Evolutionary conservation across 2,329 filamentous ascomycete genomes (phyloP).

Genomic region (Trichoderma brevicompactum): DNA sequence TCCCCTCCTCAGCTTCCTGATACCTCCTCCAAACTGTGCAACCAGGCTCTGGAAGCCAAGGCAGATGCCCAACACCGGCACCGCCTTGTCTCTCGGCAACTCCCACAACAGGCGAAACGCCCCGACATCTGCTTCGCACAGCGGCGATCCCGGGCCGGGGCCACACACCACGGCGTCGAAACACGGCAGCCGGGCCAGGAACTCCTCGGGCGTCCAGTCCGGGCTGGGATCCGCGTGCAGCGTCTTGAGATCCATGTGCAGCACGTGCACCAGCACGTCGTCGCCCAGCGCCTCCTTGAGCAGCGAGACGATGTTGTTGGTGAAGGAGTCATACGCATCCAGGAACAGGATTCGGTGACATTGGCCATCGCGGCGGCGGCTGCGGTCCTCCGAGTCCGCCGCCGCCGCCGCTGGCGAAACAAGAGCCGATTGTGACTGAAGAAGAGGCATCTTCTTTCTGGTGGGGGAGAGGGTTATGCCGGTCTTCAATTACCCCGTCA

Average conservation of each 20-base stretch:
- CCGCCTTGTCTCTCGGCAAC: conserved; percentile 58
- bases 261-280: conserved; percentile 60
- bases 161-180: conserved; percentile 90
- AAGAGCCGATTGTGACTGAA: conserved; percentile 8
- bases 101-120: conserved; percentile 79
- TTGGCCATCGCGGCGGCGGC: conserved; percentile 4
- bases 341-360: conserved; percentile 74
- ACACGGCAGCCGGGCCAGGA: conserved; percentile 47
- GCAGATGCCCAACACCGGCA: conserved; percentile 87
- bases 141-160: conserved; percentile 85
- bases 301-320: conserved; percentile 89
- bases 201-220: conserved; percentile 53
- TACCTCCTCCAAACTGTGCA: conserved; percentile 66
- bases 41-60: conserved; percentile 86
- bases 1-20: conserved; percentile 70
- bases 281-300: conserved; percentile 71
- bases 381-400: not conserved
- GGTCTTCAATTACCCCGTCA: not conserved
- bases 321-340: conserved; percentile 96
- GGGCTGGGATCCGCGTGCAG: conserved; percentile 67
- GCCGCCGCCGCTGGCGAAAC: not conserved
- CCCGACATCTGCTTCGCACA: conserved; percentile 74
- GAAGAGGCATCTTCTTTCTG: conserved; percentile 19
- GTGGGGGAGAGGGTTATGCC: not conserved
- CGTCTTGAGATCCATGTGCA: conserved; percentile 49